These are phyloP conservation scores for Ettlia oleoabundans DNA, from an alignment of 139 green algal genomes.

Conservation along the genomic window DNA sequence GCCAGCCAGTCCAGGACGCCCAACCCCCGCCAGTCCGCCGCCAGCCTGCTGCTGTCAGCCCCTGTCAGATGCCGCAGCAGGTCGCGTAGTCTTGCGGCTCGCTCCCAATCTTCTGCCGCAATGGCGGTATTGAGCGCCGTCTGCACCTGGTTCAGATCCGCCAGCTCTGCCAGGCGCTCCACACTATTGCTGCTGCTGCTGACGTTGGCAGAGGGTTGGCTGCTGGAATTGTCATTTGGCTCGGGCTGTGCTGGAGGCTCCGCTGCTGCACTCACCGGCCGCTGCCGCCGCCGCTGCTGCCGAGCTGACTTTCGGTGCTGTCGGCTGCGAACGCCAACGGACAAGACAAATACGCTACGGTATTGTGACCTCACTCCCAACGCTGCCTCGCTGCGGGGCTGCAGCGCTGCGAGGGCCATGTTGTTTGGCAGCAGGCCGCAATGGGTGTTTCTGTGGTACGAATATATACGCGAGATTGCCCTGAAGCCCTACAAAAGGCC, in stretches of 20 bases:
- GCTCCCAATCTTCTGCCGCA: constrained; percentile 67
- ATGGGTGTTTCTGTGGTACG: no score
- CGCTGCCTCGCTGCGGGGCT: no score
- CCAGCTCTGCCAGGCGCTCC: constrained; percentile 25
- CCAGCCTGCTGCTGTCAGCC: neutral
- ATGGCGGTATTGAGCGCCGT: constrained; percentile 80
- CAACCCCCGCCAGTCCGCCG: constrained; percentile 63
- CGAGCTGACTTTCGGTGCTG: no score
- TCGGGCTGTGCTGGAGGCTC: neutral
- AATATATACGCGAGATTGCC: no score
- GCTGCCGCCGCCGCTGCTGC: neutral
- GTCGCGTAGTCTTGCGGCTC: constrained; percentile 60
- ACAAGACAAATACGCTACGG: no score
- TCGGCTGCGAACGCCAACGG: neutral
- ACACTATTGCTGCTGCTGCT: neutral
- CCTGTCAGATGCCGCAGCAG: constrained; percentile 39
- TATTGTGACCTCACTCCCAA: no score
- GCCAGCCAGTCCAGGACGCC: constrained; percentile 78
- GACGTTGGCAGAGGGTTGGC: neutral
- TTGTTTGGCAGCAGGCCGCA: no score
- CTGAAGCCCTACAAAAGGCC: no score
- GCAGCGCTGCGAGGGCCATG: no score
- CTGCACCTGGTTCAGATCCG: constrained; percentile 79
- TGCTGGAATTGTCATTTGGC: neutral
- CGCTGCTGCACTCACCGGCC: neutral